A percentile compares a stretch with the other conserved stretches of the same genome.
phyloP scores from a whole-genome alignment of 2,329 filamentous ascomycete genomes.

The Gaeumannomyces tritici region DNA sequence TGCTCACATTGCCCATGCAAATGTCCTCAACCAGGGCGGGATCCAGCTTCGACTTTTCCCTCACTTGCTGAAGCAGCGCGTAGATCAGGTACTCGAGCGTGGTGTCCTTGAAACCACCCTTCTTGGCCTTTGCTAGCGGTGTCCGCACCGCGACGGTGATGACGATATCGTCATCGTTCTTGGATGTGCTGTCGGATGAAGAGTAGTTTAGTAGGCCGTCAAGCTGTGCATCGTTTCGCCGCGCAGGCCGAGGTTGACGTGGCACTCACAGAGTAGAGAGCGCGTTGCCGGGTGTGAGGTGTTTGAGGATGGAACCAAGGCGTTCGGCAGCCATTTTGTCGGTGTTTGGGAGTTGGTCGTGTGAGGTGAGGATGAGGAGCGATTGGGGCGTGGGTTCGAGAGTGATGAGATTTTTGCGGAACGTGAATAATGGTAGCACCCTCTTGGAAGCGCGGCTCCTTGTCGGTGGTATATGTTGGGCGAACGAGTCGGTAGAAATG shows the following conservation, averaged over 20 bases:
- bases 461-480: background rate
- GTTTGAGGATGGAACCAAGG: conserved; percentile 78
- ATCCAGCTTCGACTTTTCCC: conserved; percentile 65
- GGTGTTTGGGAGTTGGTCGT: background rate
- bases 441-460: background rate
- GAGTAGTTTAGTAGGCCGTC: conserved; percentile 1
- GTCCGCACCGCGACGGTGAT: conserved; percentile 89
- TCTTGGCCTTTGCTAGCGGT: conserved; percentile 76
- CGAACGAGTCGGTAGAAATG: background rate
- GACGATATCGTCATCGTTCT: conserved; percentile 93
- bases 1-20: conserved; percentile 76
- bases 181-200: conserved; percentile 55
- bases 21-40: conserved; percentile 81
- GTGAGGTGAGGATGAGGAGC: background rate
- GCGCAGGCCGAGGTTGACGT: background rate
- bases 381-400: background rate
- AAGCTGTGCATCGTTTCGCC: no score
- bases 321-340: conserved; percentile 70
- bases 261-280: conserved; percentile 65
- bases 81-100: conserved; percentile 79
- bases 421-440: background rate
- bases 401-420: background rate
- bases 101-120: conserved; percentile 94
- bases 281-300: conserved; percentile 66
- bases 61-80: conserved; percentile 68